Percentiles rank a stretch among this genome's conserved stretches.
These are phyloP conservation scores for Chaetomium sp. DNA, from an alignment of 2,329 filamentous ascomycete species.

Conservation along the genomic window DNA sequence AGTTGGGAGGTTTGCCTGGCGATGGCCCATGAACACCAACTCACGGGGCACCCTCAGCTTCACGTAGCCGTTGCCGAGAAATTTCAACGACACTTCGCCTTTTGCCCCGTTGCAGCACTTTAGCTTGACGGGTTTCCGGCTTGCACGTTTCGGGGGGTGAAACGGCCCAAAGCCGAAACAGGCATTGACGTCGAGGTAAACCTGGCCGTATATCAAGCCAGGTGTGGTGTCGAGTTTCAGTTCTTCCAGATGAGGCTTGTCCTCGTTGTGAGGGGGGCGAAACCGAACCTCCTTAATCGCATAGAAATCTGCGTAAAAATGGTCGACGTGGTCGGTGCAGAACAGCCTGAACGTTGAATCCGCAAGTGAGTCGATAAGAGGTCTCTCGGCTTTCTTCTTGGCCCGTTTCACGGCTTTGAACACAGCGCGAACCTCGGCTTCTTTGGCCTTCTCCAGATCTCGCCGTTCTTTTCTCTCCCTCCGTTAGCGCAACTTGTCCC, in stretches of 20 bases:
- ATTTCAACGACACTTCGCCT: neutral
- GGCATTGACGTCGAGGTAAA: neutral
- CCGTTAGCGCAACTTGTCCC: neutral
- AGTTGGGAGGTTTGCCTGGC: neutral
- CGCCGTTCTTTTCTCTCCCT: neutral
- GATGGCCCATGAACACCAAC: neutral
- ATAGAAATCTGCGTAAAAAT: neutral
- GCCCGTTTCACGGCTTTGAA: neutral
- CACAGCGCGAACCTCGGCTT: neutral
- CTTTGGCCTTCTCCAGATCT: neutral
- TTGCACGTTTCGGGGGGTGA: neutral
- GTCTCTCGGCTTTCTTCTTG: neutral
- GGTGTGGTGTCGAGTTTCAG: neutral
- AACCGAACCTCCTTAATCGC: neutral
- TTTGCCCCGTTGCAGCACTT: neutral
- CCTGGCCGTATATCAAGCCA: neutral
- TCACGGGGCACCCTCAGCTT: conserved; percentile 1
- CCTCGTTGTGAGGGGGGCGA: neutral
- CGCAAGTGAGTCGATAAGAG: neutral
- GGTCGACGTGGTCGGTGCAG: conserved; percentile 1
- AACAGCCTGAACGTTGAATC: neutral
- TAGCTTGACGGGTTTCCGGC: conserved; percentile 1
- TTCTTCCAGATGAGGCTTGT: neutral
- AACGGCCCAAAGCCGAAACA: neutral
- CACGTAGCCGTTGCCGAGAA: conserved; percentile 4